These are phyloP conservation scores for Hyaloscypha bicolor DNA, from an alignment of 495 filamentous ascomycete species.

Conservation along the genomic window DNA sequence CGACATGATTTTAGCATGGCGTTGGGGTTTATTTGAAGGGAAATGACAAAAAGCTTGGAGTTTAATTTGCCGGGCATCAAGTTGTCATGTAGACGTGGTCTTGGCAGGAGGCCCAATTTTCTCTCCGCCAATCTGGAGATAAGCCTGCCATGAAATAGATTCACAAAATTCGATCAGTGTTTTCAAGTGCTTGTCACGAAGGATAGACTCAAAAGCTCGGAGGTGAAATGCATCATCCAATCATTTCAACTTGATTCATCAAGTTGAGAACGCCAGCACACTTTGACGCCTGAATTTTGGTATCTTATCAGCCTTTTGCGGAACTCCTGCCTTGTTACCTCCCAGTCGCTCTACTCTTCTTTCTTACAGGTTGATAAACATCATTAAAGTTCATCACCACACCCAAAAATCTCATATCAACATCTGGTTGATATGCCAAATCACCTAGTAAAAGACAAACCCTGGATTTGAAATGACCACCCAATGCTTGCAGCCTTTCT, in stretches of 20 bases:
- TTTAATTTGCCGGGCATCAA: no score
- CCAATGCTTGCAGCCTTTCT: constrained; percentile 68
- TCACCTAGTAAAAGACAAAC: constrained; percentile 86
- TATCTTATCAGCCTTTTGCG: constrained; percentile 20
- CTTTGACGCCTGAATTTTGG: not conserved
- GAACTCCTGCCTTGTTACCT: constrained; percentile 25
- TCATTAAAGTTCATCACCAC: constrained; percentile 99
- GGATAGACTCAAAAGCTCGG: no score
- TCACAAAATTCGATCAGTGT: not conserved
- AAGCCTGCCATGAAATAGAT: not conserved
- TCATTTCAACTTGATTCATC: not conserved
- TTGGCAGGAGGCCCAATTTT: no score
- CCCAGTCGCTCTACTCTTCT: constrained; percentile 24
- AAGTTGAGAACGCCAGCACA: not conserved
- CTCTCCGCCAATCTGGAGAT: no score
- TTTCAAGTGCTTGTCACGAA: not conserved
- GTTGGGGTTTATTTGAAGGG: constrained; percentile 15
- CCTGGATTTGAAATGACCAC: constrained; percentile 69
- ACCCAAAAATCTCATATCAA: constrained; percentile 92
- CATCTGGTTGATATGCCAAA: constrained; percentile 88
- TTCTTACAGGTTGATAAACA: constrained; percentile 64
- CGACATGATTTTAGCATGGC: constrained; percentile 24
- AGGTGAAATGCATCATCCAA: not conserved
- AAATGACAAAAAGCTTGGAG: not conserved
- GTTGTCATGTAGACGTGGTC: no score